phyloP scores from a whole-genome alignment of 2,329 filamentous ascomycete species.

The Clarireedia monteithiana region DNA sequence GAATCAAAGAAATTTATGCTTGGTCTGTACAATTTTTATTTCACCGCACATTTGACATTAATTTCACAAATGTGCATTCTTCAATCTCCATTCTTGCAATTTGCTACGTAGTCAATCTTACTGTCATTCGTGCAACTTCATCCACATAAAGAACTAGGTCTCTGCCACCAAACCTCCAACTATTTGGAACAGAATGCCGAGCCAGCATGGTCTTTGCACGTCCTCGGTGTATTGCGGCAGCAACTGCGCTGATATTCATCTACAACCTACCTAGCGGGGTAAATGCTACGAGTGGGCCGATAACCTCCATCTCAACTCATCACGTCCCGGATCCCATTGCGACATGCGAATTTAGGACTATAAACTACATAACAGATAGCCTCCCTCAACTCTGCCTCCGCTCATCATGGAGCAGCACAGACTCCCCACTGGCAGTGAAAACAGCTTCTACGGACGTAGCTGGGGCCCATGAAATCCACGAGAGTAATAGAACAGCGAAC shows the following conservation, averaged over 20 bases:
- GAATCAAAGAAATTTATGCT: constrained; percentile 4
- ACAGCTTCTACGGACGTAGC: neutral
- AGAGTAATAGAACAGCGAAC: neutral
- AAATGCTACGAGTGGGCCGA: constrained; percentile 18
- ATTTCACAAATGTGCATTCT: neutral
- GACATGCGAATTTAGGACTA: constrained; percentile 29
- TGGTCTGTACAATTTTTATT: neutral
- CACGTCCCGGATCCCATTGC: constrained; percentile 12
- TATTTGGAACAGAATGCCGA: constrained; percentile 5
- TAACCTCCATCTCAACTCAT: constrained; percentile 6
- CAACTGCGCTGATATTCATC: constrained; percentile 18
- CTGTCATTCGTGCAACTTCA: neutral
- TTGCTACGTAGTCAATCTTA: neutral
- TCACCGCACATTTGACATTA: constrained; percentile 8
- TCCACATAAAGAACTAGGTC: neutral
- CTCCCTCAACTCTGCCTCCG: constrained; percentile 28
- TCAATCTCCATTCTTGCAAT: neutral
- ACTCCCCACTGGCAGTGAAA: constrained; percentile 11
- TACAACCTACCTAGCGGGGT: constrained; percentile 8
- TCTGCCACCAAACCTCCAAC: constrained; percentile 1
- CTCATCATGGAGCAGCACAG: constrained; percentile 24
- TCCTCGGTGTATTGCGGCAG: constrained; percentile 14
- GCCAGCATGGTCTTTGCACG: constrained; percentile 18
- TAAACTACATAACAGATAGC: constrained; percentile 31
- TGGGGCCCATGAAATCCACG: neutral